These are phyloP conservation scores for Candida namnaoensis DNA, from an alignment of 805 yeast genomes.

Conservation along the genomic window DNA sequence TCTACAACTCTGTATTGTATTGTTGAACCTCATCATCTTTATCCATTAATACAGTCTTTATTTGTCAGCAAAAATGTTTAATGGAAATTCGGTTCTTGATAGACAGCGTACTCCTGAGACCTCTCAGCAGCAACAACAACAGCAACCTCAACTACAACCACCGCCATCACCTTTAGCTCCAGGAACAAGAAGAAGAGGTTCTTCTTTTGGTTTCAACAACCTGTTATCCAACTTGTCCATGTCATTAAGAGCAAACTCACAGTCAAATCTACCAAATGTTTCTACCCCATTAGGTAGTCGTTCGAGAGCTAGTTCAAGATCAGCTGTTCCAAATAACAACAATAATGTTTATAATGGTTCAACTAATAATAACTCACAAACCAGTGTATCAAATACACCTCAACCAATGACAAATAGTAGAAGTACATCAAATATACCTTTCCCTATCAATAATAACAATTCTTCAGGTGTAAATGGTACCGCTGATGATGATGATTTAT, in stretches of 20 bases:
- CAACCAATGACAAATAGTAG: constrained; percentile 1
- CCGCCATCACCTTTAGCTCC: not conserved
- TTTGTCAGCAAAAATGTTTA: not conserved
- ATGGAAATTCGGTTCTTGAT: not conserved
- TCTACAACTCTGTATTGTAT: too few relatives aligned
- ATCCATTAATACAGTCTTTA: too few relatives aligned
- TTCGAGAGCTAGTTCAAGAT: constrained; percentile 17
- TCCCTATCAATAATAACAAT: not conserved
- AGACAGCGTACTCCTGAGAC: not conserved
- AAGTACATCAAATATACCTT: not conserved
- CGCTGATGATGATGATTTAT: not conserved
- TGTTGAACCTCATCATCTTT: too few relatives aligned
- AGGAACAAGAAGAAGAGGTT: constrained; percentile 14
- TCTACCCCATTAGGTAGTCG: constrained; percentile 2
- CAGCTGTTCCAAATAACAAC: constrained; percentile 8
- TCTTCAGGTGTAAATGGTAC: not conserved
- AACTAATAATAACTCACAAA: constrained; percentile 3
- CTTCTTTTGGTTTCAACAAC: constrained; percentile 18
- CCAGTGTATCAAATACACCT: constrained; percentile 2
- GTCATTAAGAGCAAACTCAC: constrained; percentile 14
- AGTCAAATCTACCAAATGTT: constrained; percentile 5
- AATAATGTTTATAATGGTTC: not conserved
- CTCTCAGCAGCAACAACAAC: not conserved
- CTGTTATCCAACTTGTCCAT: constrained; percentile 17
- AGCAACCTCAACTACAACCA: not conserved